phyloP scores from a whole-genome alignment of 768 basidiomycete genomes.

The Symmetrospora coprosmae region DNA sequence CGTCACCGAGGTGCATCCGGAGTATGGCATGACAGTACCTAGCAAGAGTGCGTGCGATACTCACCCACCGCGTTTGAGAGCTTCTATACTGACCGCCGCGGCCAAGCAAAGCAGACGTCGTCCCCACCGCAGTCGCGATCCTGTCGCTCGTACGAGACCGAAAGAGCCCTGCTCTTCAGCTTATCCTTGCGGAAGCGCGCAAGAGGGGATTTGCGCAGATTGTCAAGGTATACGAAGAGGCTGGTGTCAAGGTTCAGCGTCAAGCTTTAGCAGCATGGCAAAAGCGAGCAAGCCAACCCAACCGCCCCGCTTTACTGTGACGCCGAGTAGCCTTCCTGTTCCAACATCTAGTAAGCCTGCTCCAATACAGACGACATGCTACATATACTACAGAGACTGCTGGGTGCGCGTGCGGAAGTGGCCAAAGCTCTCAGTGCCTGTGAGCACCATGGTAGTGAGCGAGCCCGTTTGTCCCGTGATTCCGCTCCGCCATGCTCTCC shows the following conservation, averaged over 20 bases:
- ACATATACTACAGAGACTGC: not conserved
- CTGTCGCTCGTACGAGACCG: not conserved
- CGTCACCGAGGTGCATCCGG: too few species aligned
- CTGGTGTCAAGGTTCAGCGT: not conserved
- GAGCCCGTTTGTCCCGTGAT: conserved; percentile 1
- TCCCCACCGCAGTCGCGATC: not conserved
- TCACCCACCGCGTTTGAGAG: too few species aligned
- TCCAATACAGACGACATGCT: not conserved
- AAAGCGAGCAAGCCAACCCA: too few species aligned
- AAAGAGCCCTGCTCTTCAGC: not conserved
- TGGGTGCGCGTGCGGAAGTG: too few species aligned
- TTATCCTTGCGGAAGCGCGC: not conserved
- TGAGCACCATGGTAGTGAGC: conserved; percentile 30
- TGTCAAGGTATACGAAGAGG: not conserved
- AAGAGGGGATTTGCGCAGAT: not conserved
- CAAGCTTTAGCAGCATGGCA: too few species aligned
- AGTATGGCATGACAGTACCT: too few species aligned
- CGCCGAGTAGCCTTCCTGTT: not conserved
- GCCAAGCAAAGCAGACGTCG: too few species aligned
- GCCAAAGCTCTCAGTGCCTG: not conserved
- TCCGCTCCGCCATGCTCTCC: not conserved
- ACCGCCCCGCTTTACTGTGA: not conserved
- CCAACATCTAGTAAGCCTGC: not conserved
- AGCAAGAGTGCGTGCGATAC: too few species aligned
- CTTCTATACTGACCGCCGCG: too few species aligned